Percentiles rank a stretch among this genome's conserved stretches.
phyloP scores from a whole-genome alignment of 208 protist species.

The Endotrypanum monterogeii region DNA sequence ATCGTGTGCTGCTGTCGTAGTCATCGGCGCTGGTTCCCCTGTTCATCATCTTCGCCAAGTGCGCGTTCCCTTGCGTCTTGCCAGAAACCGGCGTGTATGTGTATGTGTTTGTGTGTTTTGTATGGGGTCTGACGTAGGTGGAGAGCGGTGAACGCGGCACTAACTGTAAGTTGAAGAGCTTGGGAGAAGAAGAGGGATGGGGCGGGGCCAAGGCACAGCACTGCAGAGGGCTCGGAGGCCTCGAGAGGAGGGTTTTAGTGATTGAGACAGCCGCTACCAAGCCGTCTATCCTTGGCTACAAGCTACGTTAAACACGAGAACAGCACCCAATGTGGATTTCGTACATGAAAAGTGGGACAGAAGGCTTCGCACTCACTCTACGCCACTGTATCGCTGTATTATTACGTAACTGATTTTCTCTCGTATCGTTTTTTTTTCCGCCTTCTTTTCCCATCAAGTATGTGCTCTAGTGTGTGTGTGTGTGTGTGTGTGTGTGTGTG shows the following conservation, averaged over 20 bases:
- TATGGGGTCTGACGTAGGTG: not conserved
- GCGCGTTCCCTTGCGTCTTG: not conserved
- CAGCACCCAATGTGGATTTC: not conserved
- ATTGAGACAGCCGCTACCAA: not conserved
- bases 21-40: not conserved
- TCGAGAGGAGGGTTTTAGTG: not conserved
- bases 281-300: not conserved
- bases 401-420: not conserved
- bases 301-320: not conserved
- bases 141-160: not conserved
- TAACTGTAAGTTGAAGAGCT: not conserved
- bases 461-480: not conserved
- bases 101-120: slow-evolving; percentile 1
- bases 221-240: not conserved
- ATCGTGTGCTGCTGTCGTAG: not conserved
- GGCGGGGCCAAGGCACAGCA: not conserved
- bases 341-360: not conserved
- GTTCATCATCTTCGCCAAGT: not conserved
- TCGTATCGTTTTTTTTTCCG: not conserved
- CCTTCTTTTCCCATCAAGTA: too few species aligned
- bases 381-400: not conserved
- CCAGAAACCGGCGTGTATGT: not conserved
- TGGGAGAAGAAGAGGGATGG: not conserved
- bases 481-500: not conserved
- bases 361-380: not conserved